Conservation (phyloP, 345 rosid species). For the Sonneratia caseolaris region DNA sequence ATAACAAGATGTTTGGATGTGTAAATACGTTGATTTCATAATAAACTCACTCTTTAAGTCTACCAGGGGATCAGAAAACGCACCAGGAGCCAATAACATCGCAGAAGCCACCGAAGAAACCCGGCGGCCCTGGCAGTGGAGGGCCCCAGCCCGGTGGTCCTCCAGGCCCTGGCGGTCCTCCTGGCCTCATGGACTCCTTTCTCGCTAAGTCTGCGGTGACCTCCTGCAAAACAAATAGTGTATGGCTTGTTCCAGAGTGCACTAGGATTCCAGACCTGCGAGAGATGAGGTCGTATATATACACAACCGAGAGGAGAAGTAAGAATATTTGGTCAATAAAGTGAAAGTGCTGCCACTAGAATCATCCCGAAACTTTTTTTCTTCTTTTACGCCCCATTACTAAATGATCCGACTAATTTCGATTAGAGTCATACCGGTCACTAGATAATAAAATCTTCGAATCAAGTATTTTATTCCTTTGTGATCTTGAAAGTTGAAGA, state of each 20-base stretch:
- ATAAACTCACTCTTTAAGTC: not conserved
- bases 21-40: no score
- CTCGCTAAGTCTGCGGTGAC: not conserved
- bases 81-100: slow-evolving; percentile 9
- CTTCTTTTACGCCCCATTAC: no score
- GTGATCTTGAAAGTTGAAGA: no score
- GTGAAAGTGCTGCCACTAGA: not conserved
- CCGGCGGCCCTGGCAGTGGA: not conserved
- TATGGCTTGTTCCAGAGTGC: not conserved
- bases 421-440: no score
- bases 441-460: no score
- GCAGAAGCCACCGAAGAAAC: slow-evolving; percentile 6
- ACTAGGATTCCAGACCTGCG: not conserved
- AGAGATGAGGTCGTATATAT: not conserved
- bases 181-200: not conserved
- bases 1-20: no score
- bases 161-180: slow-evolving; percentile 7
- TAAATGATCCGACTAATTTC: no score
- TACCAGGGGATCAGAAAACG: not conserved
- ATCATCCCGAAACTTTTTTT: not conserved
- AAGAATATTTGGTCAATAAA: not conserved
- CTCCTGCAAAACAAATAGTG: not conserved
- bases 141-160: slow-evolving; percentile 9
- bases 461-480: no score
- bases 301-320: not conserved